These are phyloP conservation scores for Crucihimalaya himalaica DNA, from an alignment of 345 rosid species.

Conservation along the genomic window DNA sequence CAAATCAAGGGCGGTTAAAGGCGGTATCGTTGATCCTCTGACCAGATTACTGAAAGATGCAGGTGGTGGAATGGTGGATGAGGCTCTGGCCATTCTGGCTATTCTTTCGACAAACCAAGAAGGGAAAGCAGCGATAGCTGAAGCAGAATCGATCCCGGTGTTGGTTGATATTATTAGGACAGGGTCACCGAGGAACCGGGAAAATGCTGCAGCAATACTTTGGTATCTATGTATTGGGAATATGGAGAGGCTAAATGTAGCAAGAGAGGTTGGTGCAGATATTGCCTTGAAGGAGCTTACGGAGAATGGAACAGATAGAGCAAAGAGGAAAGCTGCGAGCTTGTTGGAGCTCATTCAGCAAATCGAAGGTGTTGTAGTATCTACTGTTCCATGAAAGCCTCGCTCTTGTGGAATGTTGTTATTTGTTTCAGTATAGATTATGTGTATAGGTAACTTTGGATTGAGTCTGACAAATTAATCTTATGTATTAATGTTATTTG, in stretches of 20 bases:
- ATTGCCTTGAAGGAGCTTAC: constrained; percentile 73
- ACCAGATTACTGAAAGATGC: constrained; percentile 79
- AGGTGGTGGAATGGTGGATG: constrained; percentile 96
- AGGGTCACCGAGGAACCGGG: constrained; percentile 92
- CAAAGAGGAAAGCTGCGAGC: constrained; percentile 89
- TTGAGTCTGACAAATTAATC: constrained; percentile 15
- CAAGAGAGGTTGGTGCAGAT: constrained; percentile 72
- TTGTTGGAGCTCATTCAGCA: constrained; percentile 74
- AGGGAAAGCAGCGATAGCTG: constrained; percentile 81
- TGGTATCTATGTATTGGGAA: constrained; percentile 82
- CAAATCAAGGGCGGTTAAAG: constrained; percentile 90
- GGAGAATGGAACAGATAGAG: constrained; percentile 93
- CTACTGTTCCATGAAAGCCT: constrained; percentile 22
- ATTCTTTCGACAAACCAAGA: constrained; percentile 87
- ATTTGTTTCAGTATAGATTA: constrained; percentile 26
- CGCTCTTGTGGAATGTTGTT: not conserved
- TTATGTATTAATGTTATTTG: constrained; percentile 13
- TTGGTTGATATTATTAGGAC: constrained; percentile 79
- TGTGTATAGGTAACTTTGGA: constrained; percentile 18
- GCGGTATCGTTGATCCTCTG: constrained; percentile 81
- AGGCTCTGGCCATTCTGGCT: constrained; percentile 88
- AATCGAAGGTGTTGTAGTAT: constrained; percentile 38
- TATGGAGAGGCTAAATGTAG: constrained; percentile 59
- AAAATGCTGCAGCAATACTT: constrained; percentile 82
- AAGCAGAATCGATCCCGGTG: constrained; percentile 68